phyloP scores from a whole-genome alignment of 2,329 filamentous ascomycete genomes.

The Venturia carpophila region DNA sequence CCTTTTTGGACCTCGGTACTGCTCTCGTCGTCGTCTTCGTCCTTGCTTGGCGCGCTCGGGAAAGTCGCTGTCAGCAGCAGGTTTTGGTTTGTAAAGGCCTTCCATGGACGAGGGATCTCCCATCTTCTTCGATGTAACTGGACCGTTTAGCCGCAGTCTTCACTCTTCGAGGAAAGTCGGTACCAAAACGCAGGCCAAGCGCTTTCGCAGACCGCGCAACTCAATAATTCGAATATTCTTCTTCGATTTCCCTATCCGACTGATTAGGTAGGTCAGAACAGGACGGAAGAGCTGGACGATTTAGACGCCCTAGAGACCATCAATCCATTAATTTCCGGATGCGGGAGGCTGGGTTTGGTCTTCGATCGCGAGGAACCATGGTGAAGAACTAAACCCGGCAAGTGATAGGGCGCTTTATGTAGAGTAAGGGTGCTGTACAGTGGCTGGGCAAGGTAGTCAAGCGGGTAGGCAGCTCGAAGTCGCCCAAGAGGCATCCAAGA shows the following conservation, averaged over 20 bases:
- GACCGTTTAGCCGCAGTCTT: background rate
- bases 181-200: constrained; percentile 54
- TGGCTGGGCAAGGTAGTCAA: background rate
- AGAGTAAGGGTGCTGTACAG: background rate
- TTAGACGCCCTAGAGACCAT: constrained; percentile 62
- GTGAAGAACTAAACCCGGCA: background rate
- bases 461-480: too few relatives aligned
- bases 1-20: constrained; percentile 31
- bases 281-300: constrained; percentile 38
- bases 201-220: constrained; percentile 48
- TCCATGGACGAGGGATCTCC: constrained; percentile 51
- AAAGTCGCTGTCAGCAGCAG: constrained; percentile 41
- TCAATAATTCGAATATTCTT: constrained; percentile 23
- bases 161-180: background rate
- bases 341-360: constrained; percentile 20
- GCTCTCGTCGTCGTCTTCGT: constrained; percentile 30
- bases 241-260: constrained; percentile 24
- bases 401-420: background rate
- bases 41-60: constrained; percentile 27
- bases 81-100: constrained; percentile 48
- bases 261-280: constrained; percentile 26
- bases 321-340: constrained; percentile 53
- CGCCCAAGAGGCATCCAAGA: too few relatives aligned
- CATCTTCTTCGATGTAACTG: constrained; percentile 59
- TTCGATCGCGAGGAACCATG: background rate